Evolutionary conservation across 495 filamentous ascomycete species (phyloP).

Genomic region (Annulohypoxylon nitens): DNA sequence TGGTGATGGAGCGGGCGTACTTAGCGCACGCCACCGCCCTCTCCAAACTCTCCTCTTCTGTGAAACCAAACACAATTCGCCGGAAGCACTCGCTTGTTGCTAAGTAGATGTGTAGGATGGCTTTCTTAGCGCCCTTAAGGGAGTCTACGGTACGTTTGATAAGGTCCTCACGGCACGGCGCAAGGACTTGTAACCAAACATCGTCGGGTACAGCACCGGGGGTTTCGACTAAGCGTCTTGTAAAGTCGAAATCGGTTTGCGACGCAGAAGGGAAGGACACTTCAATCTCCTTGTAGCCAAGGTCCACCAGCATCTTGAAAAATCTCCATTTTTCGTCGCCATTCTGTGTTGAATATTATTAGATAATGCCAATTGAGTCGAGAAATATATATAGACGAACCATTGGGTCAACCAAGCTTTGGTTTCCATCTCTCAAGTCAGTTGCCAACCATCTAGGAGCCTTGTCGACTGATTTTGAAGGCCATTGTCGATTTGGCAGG

Average conservation of each 20-base stretch:
- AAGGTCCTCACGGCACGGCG: constrained; percentile 92
- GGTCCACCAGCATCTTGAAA: constrained; percentile 92
- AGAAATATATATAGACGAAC: constrained; percentile 58
- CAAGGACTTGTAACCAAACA: constrained; percentile 95
- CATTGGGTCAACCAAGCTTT: constrained; percentile 90
- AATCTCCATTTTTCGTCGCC: constrained; percentile 94
- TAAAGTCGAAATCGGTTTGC: constrained; percentile 96
- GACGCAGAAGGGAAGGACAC: constrained; percentile 95
- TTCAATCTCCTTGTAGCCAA: constrained; percentile 99
- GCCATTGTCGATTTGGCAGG: constrained; percentile 93
- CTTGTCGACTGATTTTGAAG: constrained; percentile 80
- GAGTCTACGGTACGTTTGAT: constrained; percentile 92
- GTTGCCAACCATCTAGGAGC: constrained; percentile 88
- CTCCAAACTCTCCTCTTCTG: constrained; percentile 82
- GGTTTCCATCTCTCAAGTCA: constrained; percentile 89
- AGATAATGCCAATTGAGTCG: constrained; percentile 42
- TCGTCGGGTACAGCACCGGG: constrained; percentile 89
- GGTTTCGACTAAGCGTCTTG: constrained; percentile 86
- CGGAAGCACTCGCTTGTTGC: constrained; percentile 95
- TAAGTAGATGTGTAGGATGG: constrained; percentile 96
- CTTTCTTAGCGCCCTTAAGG: constrained; percentile 90
- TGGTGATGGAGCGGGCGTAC: constrained; percentile 89
- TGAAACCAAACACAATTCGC: constrained; percentile 88
- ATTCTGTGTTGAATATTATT: constrained; percentile 66
- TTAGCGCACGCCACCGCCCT: constrained; percentile 89